These are phyloP conservation scores for Lycium ferocissimum DNA, from an alignment of 257 asterid genomes.

Conservation along the genomic window DNA sequence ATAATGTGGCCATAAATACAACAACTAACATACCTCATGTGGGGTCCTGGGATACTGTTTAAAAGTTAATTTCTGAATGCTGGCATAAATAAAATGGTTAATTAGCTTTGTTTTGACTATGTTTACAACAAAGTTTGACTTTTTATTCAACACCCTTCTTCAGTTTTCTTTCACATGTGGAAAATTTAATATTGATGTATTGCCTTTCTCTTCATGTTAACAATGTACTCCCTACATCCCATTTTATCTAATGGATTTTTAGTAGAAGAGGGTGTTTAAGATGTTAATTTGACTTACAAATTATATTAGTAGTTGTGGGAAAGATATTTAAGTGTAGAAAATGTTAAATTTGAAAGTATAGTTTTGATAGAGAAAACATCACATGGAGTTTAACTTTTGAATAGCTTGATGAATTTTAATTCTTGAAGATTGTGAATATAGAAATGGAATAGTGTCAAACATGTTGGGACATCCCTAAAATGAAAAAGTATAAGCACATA, in stretches of 20 bases:
- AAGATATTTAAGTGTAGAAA: too few species aligned
- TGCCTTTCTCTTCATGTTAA: neutral
- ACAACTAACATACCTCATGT: too few species aligned
- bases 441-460: constrained; percentile 13
- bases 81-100: neutral
- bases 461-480: neutral
- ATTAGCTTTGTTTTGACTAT: neutral
- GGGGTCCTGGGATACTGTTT: too few species aligned
- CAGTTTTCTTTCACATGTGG: neutral
- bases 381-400: neutral
- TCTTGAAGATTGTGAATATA: neutral
- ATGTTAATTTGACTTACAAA: neutral
- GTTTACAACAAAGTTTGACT: neutral
- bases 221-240: neutral
- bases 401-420: neutral
- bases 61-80: too few species aligned
- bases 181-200: neutral
- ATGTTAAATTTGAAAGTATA: neutral
- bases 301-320: neutral
- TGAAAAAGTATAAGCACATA: neutral
- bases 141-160: neutral
- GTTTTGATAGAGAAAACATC: neutral
- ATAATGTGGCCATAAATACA: too few species aligned
- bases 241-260: neutral
- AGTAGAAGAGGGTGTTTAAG: neutral